Conservation (phyloP, 345 rosid species). For the Diplotaxis tenuifolia region DNA sequence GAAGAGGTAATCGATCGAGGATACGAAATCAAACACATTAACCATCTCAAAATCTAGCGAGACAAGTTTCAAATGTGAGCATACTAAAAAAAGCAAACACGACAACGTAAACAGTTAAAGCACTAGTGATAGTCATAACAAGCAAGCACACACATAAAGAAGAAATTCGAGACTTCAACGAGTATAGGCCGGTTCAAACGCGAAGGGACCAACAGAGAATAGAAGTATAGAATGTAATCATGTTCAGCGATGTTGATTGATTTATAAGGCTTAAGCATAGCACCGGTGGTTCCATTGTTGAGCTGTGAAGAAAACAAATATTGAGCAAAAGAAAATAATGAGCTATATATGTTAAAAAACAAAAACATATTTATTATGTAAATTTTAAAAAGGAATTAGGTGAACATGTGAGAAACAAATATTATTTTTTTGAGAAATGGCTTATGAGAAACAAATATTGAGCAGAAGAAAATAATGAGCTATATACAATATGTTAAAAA, state of each 20-base stretch:
- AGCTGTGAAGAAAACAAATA: too few species aligned
- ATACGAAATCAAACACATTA: neutral
- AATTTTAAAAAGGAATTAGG: too few species aligned
- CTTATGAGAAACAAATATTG: too few species aligned
- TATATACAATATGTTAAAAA: too few species aligned
- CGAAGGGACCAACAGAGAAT: constrained; percentile 8
- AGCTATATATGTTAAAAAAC: too few species aligned
- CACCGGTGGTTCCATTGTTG: constrained; percentile 60
- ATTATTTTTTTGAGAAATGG: too few species aligned
- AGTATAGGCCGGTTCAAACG: constrained; percentile 2
- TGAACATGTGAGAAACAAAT: too few species aligned
- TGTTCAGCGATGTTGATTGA: neutral
- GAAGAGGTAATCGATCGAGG: too few species aligned
- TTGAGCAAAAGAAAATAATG: too few species aligned
- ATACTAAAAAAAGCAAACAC: neutral
- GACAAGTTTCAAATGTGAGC: neutral
- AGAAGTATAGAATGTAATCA: neutral
- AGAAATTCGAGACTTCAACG: neutral
- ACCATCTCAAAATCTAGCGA: neutral
- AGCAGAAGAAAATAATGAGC: too few species aligned
- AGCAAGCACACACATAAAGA: neutral
- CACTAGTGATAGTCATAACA: neutral
- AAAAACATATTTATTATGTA: too few species aligned
- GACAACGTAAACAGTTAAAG: neutral
- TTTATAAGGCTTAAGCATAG: constrained; percentile 26